These are phyloP conservation scores for Mycosarcoma mackinlayi DNA, from an alignment of 1,284 basidiomycete species.

Conservation along the genomic window DNA sequence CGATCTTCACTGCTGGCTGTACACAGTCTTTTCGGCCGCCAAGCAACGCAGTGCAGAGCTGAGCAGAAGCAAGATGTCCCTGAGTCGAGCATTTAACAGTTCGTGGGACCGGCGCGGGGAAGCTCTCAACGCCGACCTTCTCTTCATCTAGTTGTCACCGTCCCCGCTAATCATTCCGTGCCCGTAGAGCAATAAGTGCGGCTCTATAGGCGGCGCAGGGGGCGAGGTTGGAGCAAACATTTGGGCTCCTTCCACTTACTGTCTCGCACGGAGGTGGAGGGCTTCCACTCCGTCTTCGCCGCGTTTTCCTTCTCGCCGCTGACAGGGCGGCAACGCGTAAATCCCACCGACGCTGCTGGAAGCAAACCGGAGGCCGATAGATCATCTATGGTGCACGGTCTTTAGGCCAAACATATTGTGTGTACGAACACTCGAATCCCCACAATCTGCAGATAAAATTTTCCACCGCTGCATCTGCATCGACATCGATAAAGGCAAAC, in stretches of 20 bases:
- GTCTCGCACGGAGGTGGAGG: constrained; percentile 4
- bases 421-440: neutral
- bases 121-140: neutral
- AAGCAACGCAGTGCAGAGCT: neutral
- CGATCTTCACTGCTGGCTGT: too few species aligned
- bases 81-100: too few species aligned
- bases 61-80: too few species aligned
- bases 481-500: neutral
- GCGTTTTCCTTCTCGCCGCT: neutral
- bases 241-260: neutral
- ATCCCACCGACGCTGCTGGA: too few species aligned
- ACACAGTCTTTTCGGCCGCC: constrained; percentile 4
- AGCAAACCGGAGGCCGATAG: neutral
- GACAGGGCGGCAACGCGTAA: too few species aligned
- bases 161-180: too few species aligned
- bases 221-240: neutral
- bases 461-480: neutral
- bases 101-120: too few species aligned
- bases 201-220: too few species aligned
- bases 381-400: neutral
- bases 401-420: neutral
- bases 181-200: too few species aligned
- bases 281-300: neutral
- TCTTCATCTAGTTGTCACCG: neutral
- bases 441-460: neutral